Evolutionary conservation across 2,329 filamentous ascomycete species (phyloP).

Genomic region (Epichloe baconii): DNA sequence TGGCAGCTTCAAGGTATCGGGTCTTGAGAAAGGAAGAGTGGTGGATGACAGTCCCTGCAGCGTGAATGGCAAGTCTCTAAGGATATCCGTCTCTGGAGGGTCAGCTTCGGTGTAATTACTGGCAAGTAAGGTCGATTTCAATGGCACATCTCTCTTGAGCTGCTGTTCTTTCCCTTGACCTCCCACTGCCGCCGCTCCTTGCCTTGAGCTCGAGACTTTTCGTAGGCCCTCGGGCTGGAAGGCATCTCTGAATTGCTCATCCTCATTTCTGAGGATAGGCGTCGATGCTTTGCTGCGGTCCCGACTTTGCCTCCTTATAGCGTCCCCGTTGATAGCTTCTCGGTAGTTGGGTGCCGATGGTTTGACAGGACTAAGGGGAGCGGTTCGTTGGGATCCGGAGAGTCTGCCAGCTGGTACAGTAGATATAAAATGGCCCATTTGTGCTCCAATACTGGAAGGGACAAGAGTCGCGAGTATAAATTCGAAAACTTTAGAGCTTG

Average conservation of each 20-base stretch:
- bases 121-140: constrained; percentile 44
- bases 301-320: constrained; percentile 23
- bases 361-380: constrained; percentile 29
- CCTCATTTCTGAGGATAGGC: constrained; percentile 27
- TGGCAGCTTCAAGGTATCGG: constrained; percentile 62
- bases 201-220: constrained; percentile 28
- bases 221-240: constrained; percentile 41
- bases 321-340: constrained; percentile 24
- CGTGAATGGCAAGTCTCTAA: constrained; percentile 81
- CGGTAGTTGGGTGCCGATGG: constrained; percentile 25
- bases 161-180: constrained; percentile 18
- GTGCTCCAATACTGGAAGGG: constrained; percentile 82
- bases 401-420: constrained; percentile 69
- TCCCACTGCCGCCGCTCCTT: constrained; percentile 14
- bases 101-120: constrained; percentile 43
- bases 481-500: constrained; percentile 81
- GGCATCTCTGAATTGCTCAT: constrained; percentile 37
- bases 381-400: constrained; percentile 41
- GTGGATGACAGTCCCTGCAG: constrained; percentile 84
- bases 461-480: constrained; percentile 75
- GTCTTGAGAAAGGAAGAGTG: constrained; percentile 61
- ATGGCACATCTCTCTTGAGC: constrained; percentile 34
- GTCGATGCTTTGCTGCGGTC: constrained; percentile 25
- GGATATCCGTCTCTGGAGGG: constrained; percentile 51
- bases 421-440: constrained; percentile 97